Percentiles rank a stretch among this genome's conserved stretches.
Conservation (phyloP, 169 alveolate genomes). For the Plasmodium gaboni region DNA sequence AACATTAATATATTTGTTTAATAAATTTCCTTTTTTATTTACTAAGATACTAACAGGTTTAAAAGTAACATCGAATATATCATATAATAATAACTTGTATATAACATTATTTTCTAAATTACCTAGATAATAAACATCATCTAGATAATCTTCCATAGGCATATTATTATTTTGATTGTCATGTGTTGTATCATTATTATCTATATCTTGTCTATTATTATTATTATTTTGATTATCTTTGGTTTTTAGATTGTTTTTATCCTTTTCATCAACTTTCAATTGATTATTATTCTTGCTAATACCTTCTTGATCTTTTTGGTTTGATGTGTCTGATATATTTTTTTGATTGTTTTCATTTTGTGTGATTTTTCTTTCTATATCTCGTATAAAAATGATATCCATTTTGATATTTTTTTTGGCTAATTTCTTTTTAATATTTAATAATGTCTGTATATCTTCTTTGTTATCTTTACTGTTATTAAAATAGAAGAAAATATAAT, state of each 20-base stretch:
- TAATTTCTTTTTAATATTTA: constrained; percentile 39
- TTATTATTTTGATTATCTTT: background rate
- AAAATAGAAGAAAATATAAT: constrained; percentile 47
- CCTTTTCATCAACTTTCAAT: background rate
- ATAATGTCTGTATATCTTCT: constrained; percentile 39
- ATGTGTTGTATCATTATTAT: background rate
- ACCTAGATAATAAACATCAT: constrained; percentile 57
- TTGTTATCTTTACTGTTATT: constrained; percentile 58
- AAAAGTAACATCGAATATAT: constrained; percentile 56
- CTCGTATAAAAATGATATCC: constrained; percentile 52
- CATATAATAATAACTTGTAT: constrained; percentile 47
- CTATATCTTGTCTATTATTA: background rate
- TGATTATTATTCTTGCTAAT: background rate
- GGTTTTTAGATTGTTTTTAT: background rate
- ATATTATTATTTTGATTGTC: constrained; percentile 3
- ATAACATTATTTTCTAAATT: constrained; percentile 54
- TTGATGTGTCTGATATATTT: background rate
- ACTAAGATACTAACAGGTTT: constrained; percentile 55
- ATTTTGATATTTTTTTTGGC: constrained; percentile 34
- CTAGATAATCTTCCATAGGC: constrained; percentile 20
- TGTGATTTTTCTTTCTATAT: constrained; percentile 23
- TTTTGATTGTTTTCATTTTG: background rate
- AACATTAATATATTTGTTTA: constrained; percentile 58
- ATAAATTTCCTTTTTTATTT: constrained; percentile 60
- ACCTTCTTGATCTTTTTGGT: background rate